Evolutionary conservation across 163 green algal genomes (phyloP), one percentile per base, ranked within the genome.

Genomic region (Trebouxia gelatinosa): DNA sequence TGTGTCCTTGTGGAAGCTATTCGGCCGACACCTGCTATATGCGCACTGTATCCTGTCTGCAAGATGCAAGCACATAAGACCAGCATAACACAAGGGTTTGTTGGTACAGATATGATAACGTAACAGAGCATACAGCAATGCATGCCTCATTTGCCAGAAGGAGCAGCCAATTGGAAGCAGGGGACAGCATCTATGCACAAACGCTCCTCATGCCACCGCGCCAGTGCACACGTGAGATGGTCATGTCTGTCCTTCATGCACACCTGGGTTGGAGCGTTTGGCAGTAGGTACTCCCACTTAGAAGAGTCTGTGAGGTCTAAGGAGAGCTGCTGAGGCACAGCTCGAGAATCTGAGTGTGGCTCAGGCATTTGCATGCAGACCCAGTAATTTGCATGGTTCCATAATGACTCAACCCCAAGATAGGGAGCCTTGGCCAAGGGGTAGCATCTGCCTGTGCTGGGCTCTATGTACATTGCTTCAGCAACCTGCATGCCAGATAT

Each of bases 351-450:
- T 34, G 88, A 92, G 83, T 95, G 87, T 5, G 89, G 88, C 75
- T 88, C 79, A 31, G 87, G 81, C 82, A 89, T 85, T 83, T 93
- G 89, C 87, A 95, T 92, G 87, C 91, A 94, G 37, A 94, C 90
- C 90, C 90, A 97, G 58, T 90, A 92, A 84, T 97, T 97, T 37
- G 74, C 32, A 26, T 88, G 70, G 76, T 94, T 96, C 85, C 84
- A 97, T 17, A 94, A 61, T 46, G 82, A 87, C 84, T 97, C 93
- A 0, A 97, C 79, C 29, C 90, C 93, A 19, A 87, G 32, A 78
- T 96, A 97, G 23, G 93, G 92, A 5, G 77, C 89, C 2, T 51
- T 68, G 0, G 71, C 43, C 21, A 90, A 32, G 4, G 78, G 32
- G 75, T 94, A 93, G 32, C 78, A 81, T 19, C 75, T 74, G 5